A percentile compares a stretch with the other conserved stretches of the same genome.
Conservation (phyloP, 148 eudicot genomes). For the Rhododendron griersonianum region DNA sequence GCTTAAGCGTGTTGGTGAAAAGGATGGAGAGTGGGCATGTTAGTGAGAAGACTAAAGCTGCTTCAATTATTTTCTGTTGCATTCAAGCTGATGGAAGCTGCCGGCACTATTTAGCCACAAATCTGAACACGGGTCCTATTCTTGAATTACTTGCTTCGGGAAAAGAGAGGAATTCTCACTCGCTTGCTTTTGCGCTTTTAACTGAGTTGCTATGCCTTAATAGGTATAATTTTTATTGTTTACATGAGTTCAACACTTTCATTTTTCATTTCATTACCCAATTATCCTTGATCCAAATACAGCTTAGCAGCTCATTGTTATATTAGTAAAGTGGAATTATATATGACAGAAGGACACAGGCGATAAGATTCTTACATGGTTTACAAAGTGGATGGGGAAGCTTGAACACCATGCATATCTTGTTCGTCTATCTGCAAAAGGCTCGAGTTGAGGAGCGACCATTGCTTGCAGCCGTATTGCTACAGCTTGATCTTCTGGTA, state of each 20-base stretch:
- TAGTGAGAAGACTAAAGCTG: conserved; percentile 32
- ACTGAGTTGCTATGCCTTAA: conserved; percentile 38
- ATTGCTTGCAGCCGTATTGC: conserved; percentile 31
- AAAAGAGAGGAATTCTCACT: conserved; percentile 9
- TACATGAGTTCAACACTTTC: background rate
- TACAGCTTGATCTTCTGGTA: conserved; percentile 55
- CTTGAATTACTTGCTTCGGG: conserved; percentile 26
- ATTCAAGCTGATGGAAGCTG: conserved; percentile 44
- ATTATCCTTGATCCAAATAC: background rate
- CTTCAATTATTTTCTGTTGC: conserved; percentile 28
- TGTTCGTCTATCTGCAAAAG: conserved; percentile 37
- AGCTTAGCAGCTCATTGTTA: background rate
- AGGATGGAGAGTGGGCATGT: conserved; percentile 36
- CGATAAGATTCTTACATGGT: conserved; percentile 23
- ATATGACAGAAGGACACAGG: conserved; percentile 24
- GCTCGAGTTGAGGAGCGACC: conserved; percentile 40
- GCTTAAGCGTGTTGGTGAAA: conserved; percentile 33
- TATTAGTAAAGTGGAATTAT: background rate
- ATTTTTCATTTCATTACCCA: background rate
- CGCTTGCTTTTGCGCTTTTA: conserved; percentile 28
- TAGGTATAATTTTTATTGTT: conserved; percentile 21
- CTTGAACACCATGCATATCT: conserved; percentile 38
- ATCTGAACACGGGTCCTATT: conserved; percentile 30
- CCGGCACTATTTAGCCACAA: conserved; percentile 35
- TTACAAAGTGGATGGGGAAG: conserved; percentile 30